Base-by-base conservation (phyloP, 2,329 filamentous ascomycete species). In the Pseudogymnoascus sp. region DNA sequence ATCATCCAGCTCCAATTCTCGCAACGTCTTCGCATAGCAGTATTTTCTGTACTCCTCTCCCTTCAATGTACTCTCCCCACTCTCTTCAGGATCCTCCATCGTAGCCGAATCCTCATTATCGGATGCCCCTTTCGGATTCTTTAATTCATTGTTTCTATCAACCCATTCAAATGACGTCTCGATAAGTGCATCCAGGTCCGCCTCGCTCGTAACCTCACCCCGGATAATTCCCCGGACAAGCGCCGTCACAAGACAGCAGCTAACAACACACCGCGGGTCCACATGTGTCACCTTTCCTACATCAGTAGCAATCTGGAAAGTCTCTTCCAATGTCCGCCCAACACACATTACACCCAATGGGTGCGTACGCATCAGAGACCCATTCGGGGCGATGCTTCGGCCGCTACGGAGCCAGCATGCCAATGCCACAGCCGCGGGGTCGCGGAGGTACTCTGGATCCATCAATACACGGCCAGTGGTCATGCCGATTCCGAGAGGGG, bases 341-440 rank as follows among this genome's bases (percentile, higher is more conserved):
- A 81, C 61, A 44, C 77, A 78, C 62, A 82, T 77, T 5, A 81
- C 66, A 0, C 79, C 80, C 11, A 82, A 69, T 0, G 78, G 77
- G 61, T 82, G 79, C 7, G 79, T 82, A 7, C 80, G 68, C 80
- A 82, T 82, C 10, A 82, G 65, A 44, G 77, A 79, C 1, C 80
- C 80, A 60, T 83, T 83, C 0, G 80, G 77, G 0, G 80, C 80
- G 3, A 73, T 71, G 3, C 74, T 68, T 50, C 73, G 73, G 0
- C 71, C 71, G 1, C 71, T 70, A 3, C 72, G 72, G 13, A 73
- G 67, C 80, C 80, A 82, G 13, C 71, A 68, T 9, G 69, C 66
- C 2, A 74, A 71, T 1, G 80, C 78, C 4, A 70, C 73, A 0
- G 60, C 71, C 13, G 73, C 69, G 0, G 80, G 79, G 37, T 78